A percentile compares a stretch with the other conserved stretches of the same genome.
phyloP scores from a whole-genome alignment of 495 filamentous ascomycete genomes.

The Penicillium salamii region DNA sequence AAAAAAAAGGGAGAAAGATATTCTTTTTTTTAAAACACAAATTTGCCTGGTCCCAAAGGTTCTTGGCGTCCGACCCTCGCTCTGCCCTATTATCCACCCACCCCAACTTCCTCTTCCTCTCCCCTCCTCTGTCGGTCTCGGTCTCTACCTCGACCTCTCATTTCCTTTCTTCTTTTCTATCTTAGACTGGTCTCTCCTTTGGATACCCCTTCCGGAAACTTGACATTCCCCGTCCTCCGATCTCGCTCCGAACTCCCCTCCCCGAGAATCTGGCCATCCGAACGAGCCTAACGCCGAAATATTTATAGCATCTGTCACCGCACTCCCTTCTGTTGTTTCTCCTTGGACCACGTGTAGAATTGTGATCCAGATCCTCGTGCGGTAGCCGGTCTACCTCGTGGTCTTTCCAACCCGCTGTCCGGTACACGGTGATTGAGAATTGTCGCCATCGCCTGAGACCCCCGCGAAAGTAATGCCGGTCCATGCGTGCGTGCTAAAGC shows the following conservation, averaged over 20 bases:
- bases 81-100: conserved; percentile 12
- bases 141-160: conserved; percentile 6
- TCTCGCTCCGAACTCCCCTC: conserved; percentile 16
- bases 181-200: conserved; percentile 9
- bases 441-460: conserved; percentile 5
- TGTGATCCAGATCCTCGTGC: conserved; percentile 31
- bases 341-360: conserved; percentile 17
- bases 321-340: conserved; percentile 16
- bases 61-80: conserved; percentile 24
- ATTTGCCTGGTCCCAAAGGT: neutral
- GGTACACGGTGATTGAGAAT: conserved; percentile 29
- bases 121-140: conserved; percentile 6
- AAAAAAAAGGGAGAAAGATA: neutral
- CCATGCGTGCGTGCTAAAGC: conserved; percentile 30
- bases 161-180: conserved; percentile 13
- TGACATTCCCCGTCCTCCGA: conserved; percentile 10
- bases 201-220: conserved; percentile 18
- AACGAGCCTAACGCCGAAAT: conserved; percentile 13
- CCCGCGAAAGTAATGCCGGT: conserved; percentile 37
- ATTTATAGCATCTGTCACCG: conserved; percentile 23
- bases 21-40: neutral
- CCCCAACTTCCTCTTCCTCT: conserved; percentile 21
- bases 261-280: conserved; percentile 4
- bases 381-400: conserved; percentile 34
- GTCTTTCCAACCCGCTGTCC: conserved; percentile 27